These are phyloP conservation scores for Artemisia annua DNA, from an alignment of 129 eudicot species.

Conservation along the genomic window DNA sequence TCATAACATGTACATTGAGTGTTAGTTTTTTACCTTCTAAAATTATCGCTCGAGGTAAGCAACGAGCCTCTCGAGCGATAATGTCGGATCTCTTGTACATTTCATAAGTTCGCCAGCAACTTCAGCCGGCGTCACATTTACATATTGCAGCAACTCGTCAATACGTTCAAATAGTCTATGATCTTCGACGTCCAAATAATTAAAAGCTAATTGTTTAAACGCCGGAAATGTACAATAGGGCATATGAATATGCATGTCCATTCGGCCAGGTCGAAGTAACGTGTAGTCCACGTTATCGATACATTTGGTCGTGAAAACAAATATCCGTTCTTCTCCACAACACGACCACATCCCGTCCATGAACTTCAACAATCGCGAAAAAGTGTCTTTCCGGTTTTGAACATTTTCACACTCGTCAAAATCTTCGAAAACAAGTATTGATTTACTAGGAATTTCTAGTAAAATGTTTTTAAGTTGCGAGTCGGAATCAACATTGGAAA, in stretches of 20 bases:
- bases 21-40: too few relatives aligned
- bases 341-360: conserved; percentile 63
- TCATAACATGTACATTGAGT: too few relatives aligned
- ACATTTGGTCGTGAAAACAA: conserved; percentile 51
- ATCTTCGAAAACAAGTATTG: conserved; percentile 50
- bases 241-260: conserved; percentile 47
- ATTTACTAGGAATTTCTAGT: conserved; percentile 39
- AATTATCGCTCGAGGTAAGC: conserved; percentile 26
- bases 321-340: conserved; percentile 48
- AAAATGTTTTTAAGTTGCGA: conserved; percentile 41
- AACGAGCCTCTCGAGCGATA: conserved; percentile 33
- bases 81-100: conserved; percentile 21
- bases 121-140: conserved; percentile 43
- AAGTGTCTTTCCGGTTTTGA: conserved; percentile 11
- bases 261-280: conserved; percentile 40
- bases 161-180: conserved; percentile 28
- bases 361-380: conserved; percentile 43
- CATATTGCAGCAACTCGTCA: conserved; percentile 29
- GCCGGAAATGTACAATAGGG: conserved; percentile 44
- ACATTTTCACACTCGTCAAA: conserved; percentile 33
- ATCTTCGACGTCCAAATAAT: conserved; percentile 40
- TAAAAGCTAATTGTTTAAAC: conserved; percentile 42
- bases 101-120: conserved; percentile 53
- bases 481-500: conserved; percentile 29
- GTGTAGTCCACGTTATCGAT: conserved; percentile 41